A percentile compares a stretch with the other conserved stretches of the same genome.
phyloP scores from a whole-genome alignment of 2,329 filamentous ascomycete species.

The Dactylellina drechsleri region DNA sequence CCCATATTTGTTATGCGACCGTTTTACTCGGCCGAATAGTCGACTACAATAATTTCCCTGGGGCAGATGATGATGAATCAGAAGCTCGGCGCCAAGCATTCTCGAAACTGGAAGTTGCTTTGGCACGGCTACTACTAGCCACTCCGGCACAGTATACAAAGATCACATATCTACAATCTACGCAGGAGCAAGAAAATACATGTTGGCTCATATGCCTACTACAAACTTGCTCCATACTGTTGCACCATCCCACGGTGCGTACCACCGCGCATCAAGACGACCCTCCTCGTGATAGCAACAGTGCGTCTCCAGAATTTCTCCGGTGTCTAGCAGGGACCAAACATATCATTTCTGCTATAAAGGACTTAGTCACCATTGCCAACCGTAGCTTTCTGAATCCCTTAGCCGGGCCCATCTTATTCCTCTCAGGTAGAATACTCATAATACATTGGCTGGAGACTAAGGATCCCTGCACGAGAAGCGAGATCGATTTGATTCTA shows the following conservation, averaged over 20 bases:
- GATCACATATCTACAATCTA: slow-evolving; percentile 24
- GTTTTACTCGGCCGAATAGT: slow-evolving; percentile 31
- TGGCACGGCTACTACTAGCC: slow-evolving; percentile 24
- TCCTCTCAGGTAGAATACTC: slow-evolving; percentile 29
- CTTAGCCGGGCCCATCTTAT: slow-evolving; percentile 25
- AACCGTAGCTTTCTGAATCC: slow-evolving; percentile 26
- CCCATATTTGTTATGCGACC: slow-evolving; percentile 18
- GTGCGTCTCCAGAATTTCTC: slow-evolving; percentile 16
- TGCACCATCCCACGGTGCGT: slow-evolving; percentile 29
- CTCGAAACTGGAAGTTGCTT: slow-evolving; percentile 16
- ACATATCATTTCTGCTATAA: slow-evolving; percentile 24
- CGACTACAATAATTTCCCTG: slow-evolving; percentile 29
- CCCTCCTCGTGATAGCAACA: background rate
- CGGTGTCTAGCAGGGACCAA: slow-evolving; percentile 29
- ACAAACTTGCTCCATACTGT: slow-evolving; percentile 33
- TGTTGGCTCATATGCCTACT: slow-evolving; percentile 28
- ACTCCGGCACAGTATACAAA: slow-evolving; percentile 21
- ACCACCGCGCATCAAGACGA: slow-evolving; percentile 10
- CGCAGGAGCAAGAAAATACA: slow-evolving; percentile 25
- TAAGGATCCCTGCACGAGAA: slow-evolving; percentile 17
- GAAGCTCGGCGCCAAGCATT: slow-evolving; percentile 14
- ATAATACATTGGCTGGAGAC: slow-evolving; percentile 35
- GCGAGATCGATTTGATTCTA: slow-evolving; percentile 34
- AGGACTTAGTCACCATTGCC: slow-evolving; percentile 28
- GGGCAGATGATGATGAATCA: slow-evolving; percentile 12